These are phyloP conservation scores for Arachis monticola DNA, from an alignment of 331 rosid genomes.

Conservation along the genomic window DNA sequence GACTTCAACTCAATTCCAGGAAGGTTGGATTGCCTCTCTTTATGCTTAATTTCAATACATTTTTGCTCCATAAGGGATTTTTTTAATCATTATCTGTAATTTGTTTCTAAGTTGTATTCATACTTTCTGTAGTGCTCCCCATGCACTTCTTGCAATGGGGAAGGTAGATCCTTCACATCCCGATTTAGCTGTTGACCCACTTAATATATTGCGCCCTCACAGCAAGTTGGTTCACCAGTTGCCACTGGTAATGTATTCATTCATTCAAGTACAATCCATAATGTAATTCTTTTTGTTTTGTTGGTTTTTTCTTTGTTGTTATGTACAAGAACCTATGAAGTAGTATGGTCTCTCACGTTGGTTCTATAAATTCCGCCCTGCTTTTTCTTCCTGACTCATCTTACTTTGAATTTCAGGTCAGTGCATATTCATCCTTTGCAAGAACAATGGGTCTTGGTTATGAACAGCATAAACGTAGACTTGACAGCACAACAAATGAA, in stretches of 20 bases:
- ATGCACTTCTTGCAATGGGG: constrained; percentile 95
- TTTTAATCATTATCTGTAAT: constrained; percentile 1
- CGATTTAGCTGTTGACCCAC: constrained; percentile 91
- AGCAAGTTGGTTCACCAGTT: constrained; percentile 92
- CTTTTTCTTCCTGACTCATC: no score
- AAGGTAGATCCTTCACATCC: constrained; percentile 89
- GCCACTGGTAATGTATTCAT: constrained; percentile 70
- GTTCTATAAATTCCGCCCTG: no score
- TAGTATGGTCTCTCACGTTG: no score
- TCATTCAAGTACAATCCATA: background rate
- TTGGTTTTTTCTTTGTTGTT: no score
- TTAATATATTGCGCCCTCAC: constrained; percentile 84
- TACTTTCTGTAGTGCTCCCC: constrained; percentile 82
- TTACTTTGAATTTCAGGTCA: constrained; percentile 53
- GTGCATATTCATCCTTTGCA: constrained; percentile 93
- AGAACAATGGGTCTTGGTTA: constrained; percentile 72
- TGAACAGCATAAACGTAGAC: constrained; percentile 87
- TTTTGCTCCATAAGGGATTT: background rate
- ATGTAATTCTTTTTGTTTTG: no score
- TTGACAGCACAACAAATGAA: constrained; percentile 80
- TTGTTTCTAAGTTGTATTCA: constrained; percentile 36
- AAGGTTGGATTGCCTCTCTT: constrained; percentile 58
- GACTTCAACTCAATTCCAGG: constrained; percentile 94
- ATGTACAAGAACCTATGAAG: no score
- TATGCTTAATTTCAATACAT: background rate